Evolutionary conservation across 352 stramenopile species (phyloP).

Genomic region (Pythium sp.): DNA sequence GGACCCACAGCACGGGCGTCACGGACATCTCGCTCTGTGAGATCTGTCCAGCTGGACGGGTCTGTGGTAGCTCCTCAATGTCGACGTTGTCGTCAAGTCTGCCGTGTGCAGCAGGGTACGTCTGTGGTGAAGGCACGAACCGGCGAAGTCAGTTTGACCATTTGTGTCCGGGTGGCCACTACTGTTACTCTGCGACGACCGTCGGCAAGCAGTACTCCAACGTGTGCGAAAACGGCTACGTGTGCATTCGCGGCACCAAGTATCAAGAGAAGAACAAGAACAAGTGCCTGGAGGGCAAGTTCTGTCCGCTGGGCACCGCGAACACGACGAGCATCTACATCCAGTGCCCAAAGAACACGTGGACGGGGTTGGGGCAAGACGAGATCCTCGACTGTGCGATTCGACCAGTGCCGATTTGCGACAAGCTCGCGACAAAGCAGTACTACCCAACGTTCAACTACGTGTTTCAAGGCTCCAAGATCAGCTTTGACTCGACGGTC

Average conservation of each 20-base stretch:
- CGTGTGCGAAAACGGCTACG: constrained; percentile 84
- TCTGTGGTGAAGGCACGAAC: constrained; percentile 93
- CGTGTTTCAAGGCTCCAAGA: constrained; percentile 43
- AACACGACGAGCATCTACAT: constrained; percentile 78
- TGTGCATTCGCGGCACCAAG: constrained; percentile 89
- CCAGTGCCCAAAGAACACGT: constrained; percentile 91
- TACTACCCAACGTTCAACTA: constrained; percentile 85
- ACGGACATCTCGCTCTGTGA: constrained; percentile 95
- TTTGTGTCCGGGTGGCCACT: constrained; percentile 90
- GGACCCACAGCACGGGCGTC: constrained; percentile 88
- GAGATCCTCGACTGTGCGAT: constrained; percentile 89
- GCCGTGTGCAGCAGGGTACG: constrained; percentile 90
- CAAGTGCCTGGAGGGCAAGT: constrained; percentile 92
- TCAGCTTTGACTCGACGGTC: constrained; percentile 71
- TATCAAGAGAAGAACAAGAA: constrained; percentile 87
- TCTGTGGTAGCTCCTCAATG: constrained; percentile 92
- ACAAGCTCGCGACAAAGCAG: constrained; percentile 84
- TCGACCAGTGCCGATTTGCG: constrained; percentile 89
- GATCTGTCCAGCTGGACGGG: constrained; percentile 91
- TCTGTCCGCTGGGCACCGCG: constrained; percentile 90
- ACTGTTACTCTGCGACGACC: constrained; percentile 83
- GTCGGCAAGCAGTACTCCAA: constrained; percentile 84
- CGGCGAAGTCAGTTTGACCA: constrained; percentile 89
- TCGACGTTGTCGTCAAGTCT: constrained; percentile 77
- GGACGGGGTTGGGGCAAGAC: constrained; percentile 72